Percentiles rank a stretch among this genome's conserved stretches.
phyloP scores from a whole-genome alignment of 1,284 basidiomycete species.

The Ceratobasidium sp. region DNA sequence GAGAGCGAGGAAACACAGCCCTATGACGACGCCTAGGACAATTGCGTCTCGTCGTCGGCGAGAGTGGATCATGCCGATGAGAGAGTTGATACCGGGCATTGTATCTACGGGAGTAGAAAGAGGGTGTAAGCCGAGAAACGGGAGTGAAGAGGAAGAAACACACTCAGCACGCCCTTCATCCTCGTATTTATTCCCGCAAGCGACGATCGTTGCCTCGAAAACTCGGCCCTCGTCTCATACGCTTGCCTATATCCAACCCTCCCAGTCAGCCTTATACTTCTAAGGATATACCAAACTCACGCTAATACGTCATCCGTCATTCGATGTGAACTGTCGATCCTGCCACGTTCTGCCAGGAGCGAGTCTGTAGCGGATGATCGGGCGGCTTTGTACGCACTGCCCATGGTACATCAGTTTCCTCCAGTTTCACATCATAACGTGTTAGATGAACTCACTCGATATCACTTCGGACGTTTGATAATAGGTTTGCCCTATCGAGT shows the following conservation, averaged over 20 bases:
- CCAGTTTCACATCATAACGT: background rate
- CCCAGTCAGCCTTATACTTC: background rate
- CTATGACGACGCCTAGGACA: slow-evolving; percentile 89
- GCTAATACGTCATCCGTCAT: slow-evolving; percentile 95
- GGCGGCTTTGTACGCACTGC: slow-evolving; percentile 81
- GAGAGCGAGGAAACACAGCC: slow-evolving; percentile 83
- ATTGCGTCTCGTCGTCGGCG: slow-evolving; percentile 90
- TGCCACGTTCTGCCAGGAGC: slow-evolving; percentile 86
- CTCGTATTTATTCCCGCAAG: slow-evolving; percentile 83
- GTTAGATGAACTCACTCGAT: slow-evolving; percentile 77
- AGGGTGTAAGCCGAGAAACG: background rate
- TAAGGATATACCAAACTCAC: slow-evolving; percentile 63
- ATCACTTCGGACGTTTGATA: slow-evolving; percentile 94
- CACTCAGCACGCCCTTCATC: slow-evolving; percentile 86
- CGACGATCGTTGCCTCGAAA: slow-evolving; percentile 83
- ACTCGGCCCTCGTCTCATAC: slow-evolving; percentile 96
- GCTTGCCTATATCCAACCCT: slow-evolving; percentile 79
- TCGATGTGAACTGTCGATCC: slow-evolving; percentile 91
- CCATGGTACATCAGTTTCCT: slow-evolving; percentile 9
- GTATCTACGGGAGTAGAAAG: slow-evolving; percentile 66
- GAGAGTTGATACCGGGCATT: slow-evolving; percentile 92
- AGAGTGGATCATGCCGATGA: slow-evolving; percentile 92
- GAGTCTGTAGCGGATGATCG: slow-evolving; percentile 85
- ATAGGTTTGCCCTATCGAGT: slow-evolving; percentile 86
- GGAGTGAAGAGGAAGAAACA: slow-evolving; percentile 54